These are phyloP conservation scores for Xerocomellus intermedius DNA, from an alignment of 768 basidiomycete genomes.

Conservation along the genomic window DNA sequence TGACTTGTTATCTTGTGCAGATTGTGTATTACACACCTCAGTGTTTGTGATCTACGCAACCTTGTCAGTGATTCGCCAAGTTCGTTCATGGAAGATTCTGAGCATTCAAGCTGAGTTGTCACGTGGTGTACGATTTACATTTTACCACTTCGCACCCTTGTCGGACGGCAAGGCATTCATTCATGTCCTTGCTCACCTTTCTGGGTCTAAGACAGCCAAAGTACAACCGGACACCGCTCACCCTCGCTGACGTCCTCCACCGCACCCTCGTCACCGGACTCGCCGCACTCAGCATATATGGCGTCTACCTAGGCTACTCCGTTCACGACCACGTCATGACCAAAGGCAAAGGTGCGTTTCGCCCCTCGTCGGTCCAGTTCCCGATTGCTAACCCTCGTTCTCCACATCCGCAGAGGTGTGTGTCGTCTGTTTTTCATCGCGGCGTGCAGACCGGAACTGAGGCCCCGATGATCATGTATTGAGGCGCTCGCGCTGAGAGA, in stretches of 20 bases:
- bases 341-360: conserved; percentile 31
- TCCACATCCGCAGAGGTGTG: conserved; percentile 20
- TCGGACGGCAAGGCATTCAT: conserved; percentile 6
- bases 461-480: neutral
- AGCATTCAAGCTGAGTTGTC: neutral
- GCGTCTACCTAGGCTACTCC: conserved; percentile 32
- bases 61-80: too few species aligned
- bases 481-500: conserved; percentile 26
- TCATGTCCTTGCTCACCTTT: conserved; percentile 30
- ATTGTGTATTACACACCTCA: too few species aligned
- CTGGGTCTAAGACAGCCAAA: conserved; percentile 25
- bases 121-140: neutral
- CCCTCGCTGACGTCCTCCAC: conserved; percentile 30
- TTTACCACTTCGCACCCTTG: neutral
- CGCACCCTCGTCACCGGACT: conserved; percentile 32
- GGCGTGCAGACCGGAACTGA: neutral
- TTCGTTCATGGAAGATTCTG: too few species aligned
- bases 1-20: neutral
- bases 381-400: neutral
- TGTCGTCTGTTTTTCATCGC: neutral
- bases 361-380: neutral
- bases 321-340: conserved; percentile 31
- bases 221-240: conserved; percentile 22
- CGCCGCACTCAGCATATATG: conserved; percentile 27
- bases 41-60: too few species aligned